Evolutionary conservation across 176 grass and related monocot genomes (phyloP), one percentile per base, ranked within the genome.

Genomic region (Elymus sibiricus): DNA sequence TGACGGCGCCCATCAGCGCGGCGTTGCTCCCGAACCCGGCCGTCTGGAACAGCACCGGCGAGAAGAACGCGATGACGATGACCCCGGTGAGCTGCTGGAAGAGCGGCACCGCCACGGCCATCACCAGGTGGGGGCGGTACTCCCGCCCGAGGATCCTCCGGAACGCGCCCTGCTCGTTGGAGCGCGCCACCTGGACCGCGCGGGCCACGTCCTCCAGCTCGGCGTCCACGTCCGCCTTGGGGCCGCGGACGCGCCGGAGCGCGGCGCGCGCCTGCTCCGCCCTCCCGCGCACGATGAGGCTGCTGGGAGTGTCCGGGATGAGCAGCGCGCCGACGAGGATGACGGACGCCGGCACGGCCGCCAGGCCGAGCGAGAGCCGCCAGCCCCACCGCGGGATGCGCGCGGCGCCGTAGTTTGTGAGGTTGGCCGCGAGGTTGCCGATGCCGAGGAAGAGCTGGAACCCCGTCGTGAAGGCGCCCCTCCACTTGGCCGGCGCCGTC

Each of bases 81-180:
- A 96, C 60, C 14, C 94, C 91, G 34, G 94, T 93, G 22, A 96
- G 87, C 89, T 94, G 91, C 87, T 91, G 89, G 85, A 93, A 94
- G 31, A 90, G 62, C 46, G 91, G 91, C 4, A 96, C 74, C 3
- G 89, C 87, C 51, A 96, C 87, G 59, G 94, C 89, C 82, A 92
- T 73, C 38, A 69, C 70, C 26, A 97, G 87, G 61, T 97, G 82
- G 4, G 87, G 94, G 2, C 94, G 89, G 89, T 94, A 82, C 85
- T 90, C 70, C 34, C 91, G 63, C 64, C 37, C 3, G 28, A 92
- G 29, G 62, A 95, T 89, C 73, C 94, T 12, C 34, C 86, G 61
- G 89, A 91, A 95, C 43, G 91, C 89, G 38, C 94, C 91, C 0
- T 86, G 26, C 79, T 87, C 87, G 76, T 81, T 44, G 32, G 22